Base-by-base conservation (phyloP, 192 early-diverging fungal genomes). In the Umbelopsis sp. region DNA sequence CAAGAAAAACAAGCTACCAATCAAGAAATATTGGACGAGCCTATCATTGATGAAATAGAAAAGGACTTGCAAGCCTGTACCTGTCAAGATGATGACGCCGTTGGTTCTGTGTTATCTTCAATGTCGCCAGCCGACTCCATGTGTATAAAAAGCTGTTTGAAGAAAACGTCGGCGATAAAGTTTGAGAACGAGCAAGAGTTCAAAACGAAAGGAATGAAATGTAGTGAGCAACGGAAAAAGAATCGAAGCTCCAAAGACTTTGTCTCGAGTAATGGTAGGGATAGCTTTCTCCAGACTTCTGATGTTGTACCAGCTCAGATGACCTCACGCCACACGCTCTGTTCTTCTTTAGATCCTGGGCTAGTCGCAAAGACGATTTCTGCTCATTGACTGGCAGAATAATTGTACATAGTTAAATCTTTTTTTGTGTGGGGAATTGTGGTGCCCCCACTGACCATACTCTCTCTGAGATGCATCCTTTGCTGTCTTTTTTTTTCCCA, bases 1-100 rank as follows among this genome's bases (percentile, higher is more conserved):
- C 74, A 66, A 30, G 55, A 72, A 41, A 64, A 66, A 18, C 58
- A 64, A 45, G 70, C 67, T 11, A 68, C 70, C 20, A 69, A 58
- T 46, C 68, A 78, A 66, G 71, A 68, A 3, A 55, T 78, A 44
- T 41, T 72, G 49, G 72, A 70, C 37, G 76, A 78, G 30, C 45
- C 41, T 45, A 78, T 78, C 46, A 69, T 78, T 46, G 35, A 46
- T n/a, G 76, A 78, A 70, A 78, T 78, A 23, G 61, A 66, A 46
- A 21, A 58, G 27, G 64, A 46, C 27, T 61, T 61, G 12, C 27
- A n/a, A 33, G 55, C 55, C 7, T 71, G 69, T 58, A 35, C 33
- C 25, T 65, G 44, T 52, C 22, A 25, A 45, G 46, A 37, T 49
- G 35, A 64, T 30, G 25, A 49, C 15, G 35, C 53, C n/a, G 58